These are phyloP conservation scores for Cucurbitaria berberidis DNA, from an alignment of 2,329 filamentous ascomycete genomes.

Conservation along the genomic window DNA sequence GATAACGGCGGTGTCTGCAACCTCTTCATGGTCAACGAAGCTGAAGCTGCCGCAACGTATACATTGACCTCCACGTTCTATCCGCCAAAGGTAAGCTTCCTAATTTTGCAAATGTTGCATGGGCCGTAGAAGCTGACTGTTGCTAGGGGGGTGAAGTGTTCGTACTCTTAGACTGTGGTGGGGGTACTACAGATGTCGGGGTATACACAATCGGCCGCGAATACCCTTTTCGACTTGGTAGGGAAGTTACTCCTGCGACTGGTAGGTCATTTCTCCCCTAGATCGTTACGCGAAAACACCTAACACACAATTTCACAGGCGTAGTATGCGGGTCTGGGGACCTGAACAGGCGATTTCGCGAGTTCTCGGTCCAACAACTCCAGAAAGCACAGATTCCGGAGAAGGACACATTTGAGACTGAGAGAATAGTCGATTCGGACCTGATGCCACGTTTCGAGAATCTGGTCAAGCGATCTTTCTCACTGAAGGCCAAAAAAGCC, in stretches of 20 bases:
- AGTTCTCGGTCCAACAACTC: neutral
- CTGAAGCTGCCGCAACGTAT: slow-evolving; percentile 23
- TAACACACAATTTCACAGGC: slow-evolving; percentile 4
- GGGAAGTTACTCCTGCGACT: slow-evolving; percentile 7
- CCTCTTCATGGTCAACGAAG: slow-evolving; percentile 25
- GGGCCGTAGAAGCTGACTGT: neutral
- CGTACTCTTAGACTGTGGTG: slow-evolving; percentile 19
- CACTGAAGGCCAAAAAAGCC: neutral
- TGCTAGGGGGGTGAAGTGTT: slow-evolving; percentile 16
- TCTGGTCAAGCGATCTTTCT: slow-evolving; percentile 9
- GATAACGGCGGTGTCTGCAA: slow-evolving; percentile 2
- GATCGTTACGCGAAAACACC: no score
- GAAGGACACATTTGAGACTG: neutral
- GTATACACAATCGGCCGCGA: slow-evolving; percentile 9
- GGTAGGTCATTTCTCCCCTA: no score
- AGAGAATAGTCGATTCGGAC: slow-evolving; percentile 10
- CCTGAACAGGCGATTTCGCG: slow-evolving; percentile 13
- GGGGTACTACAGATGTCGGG: slow-evolving; percentile 19
- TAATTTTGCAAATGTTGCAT: neutral
- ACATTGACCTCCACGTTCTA: neutral
- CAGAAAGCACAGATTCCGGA: slow-evolving; percentile 8
- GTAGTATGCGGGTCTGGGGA: slow-evolving; percentile 9
- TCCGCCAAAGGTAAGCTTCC: neutral
- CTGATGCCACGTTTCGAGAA: slow-evolving; percentile 19
- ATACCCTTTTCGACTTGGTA: slow-evolving; percentile 16